Percentiles rank a stretch among this genome's conserved stretches.
These are phyloP conservation scores for Chytriomyces confervae DNA, from an alignment of 192 early-diverging fungal genomes.

Conservation along the genomic window DNA sequence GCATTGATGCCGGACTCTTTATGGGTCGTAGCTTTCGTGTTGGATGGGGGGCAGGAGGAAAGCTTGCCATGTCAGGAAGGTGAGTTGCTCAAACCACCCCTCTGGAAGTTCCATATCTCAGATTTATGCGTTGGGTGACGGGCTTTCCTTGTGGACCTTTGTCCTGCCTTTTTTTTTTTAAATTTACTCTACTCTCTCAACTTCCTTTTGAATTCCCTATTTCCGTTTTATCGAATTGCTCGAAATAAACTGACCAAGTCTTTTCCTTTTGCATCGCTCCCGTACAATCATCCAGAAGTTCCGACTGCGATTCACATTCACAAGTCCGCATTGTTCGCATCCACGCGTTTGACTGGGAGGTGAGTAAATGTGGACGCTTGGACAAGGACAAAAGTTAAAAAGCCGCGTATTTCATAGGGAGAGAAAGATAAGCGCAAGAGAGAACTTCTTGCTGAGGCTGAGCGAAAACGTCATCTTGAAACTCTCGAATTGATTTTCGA, in stretches of 20 bases:
- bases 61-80: slow-evolving; percentile 67
- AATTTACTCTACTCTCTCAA: not conserved
- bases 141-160: not conserved
- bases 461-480: slow-evolving; percentile 19
- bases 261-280: not conserved
- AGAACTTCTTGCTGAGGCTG: slow-evolving; percentile 4
- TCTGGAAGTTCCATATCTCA: not conserved
- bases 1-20: slow-evolving; percentile 74
- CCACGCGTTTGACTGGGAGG: slow-evolving; percentile 13
- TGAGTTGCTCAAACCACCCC: slow-evolving; percentile 26
- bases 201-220: not conserved
- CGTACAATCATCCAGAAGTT: not conserved
- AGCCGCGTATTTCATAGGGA: not conserved
- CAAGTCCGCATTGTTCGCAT: not conserved
- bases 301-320: not conserved
- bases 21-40: slow-evolving; percentile 85
- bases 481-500: slow-evolving; percentile 22
- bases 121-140: not conserved
- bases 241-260: slow-evolving; percentile 5
- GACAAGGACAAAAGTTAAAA: not conserved
- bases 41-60: slow-evolving; percentile 82
- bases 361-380: not conserved
- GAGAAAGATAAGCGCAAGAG: not conserved
- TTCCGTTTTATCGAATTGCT: not conserved
- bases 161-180: not conserved